Base-by-base conservation (phyloP, 2,329 filamentous ascomycete species). In the Ampelomyces quisqualis region DNA sequence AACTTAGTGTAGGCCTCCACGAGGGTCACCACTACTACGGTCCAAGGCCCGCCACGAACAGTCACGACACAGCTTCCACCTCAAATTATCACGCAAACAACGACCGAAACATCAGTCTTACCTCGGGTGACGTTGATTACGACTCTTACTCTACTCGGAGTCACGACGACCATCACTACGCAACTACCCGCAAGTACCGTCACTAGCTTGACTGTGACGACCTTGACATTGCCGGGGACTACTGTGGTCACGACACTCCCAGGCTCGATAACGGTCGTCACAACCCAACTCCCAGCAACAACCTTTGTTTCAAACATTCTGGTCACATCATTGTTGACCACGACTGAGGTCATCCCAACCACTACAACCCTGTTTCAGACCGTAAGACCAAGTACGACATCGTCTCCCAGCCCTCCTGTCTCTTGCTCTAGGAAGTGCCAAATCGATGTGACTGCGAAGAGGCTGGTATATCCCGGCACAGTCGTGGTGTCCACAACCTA, bases 371-470 rank as follows among this genome's bases (percentile, higher is more conserved):
- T 64, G 2, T 32, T 55, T 19, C 47, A 49, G 20, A 60, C 57
- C 3, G 34, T 57, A 4, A 40, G 53, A 1, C 55, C 62, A 2
- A 56, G 43, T 28, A 13, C 40, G 13, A 41, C 34, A 4, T 47
- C 57, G 11, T 37, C 53, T 11, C 40, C 48, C 17, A 34, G 46
- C 8, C 27, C 54, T 15, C 53, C 59, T 0, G 26, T 55, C 3
- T 55, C 55, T 1, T 68, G 64, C 45, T 11, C 51, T 1, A 59
- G 47, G n/a, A 30, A 34, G 6, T 68, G 65, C 30, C 51, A 58
- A 19, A 60, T 68, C 5, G 54, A 63, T 40, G 62, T 68, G 0
- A 62, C 58, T 2, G 65, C 62, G 3, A 62, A 51, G 4, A 36
- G 47, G 6, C 11, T 68, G 3, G 45, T 29, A 17, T 68, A 61